Evolutionary conservation across 2,329 filamentous ascomycete genomes (phyloP), one percentile per base, ranked within the genome.

Genomic region (Claviceps pusilla): DNA sequence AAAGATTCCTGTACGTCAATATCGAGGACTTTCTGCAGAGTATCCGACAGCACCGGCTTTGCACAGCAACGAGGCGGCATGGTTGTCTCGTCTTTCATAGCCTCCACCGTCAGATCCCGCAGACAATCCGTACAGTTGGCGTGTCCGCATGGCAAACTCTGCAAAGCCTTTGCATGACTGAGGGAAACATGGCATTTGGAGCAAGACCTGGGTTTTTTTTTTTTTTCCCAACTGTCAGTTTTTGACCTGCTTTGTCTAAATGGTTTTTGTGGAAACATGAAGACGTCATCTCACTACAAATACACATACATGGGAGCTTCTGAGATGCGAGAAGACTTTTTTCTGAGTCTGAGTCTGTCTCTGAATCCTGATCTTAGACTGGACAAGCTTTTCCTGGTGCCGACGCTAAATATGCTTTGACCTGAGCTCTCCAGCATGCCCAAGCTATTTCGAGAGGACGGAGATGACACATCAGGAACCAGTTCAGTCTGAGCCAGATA

Each of bases 41-140:
- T 69, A 2, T 67, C 58, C 31, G 71, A 69, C 1, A 78, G 74
- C 31, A 83, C 72, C 1, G 79, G 74, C 59, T 76, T 73, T 1
- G 73, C 73, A 63, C 80, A 83, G 62, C 80, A 83, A 54, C 78
- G 70, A 0, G 80, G 80, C 7, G 80, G 80, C 77, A 83, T 82
- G 58, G 75, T 79, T 53, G 75, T 71, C 65, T 83, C 80, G 59
- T 82, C 74, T 14, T 68, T 69, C 43, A 71, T 72, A 28, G 79
- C 76, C 62, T 81, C 76, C 24, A 71, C 71, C 55, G 82, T 71
- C 62, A 83, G 70, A 41, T 75, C 69, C 52, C 69, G 69, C 12
- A 83, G 64, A 59, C 80, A 84, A 50, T 68, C 65, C 42, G 71
- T 64, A 66, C 80, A 83, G 60, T 80, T 81, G 29, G 70, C 75